Percentiles rank a stretch among this genome's conserved stretches.
phyloP scores from a whole-genome alignment of 345 rosid species.

The Eucalyptus regnans region DNA sequence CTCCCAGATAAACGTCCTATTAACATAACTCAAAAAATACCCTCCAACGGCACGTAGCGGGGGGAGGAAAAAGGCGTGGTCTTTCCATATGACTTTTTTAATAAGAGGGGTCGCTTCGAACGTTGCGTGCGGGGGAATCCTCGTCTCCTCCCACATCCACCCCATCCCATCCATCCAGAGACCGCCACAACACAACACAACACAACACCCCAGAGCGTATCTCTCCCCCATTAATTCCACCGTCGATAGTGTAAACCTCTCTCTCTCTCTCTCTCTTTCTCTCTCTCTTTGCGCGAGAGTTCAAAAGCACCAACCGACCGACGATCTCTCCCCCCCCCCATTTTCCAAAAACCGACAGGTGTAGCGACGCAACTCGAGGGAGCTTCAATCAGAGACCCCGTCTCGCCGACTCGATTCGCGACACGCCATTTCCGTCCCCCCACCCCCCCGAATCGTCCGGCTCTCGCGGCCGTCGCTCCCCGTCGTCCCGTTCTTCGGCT shows the following conservation, averaged over 20 bases:
- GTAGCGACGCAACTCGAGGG: background rate
- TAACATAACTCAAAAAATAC: background rate
- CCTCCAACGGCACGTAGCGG: background rate
- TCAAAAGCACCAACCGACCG: background rate
- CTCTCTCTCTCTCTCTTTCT: background rate
- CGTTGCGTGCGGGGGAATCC: background rate
- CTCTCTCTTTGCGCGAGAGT: background rate
- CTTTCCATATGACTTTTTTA: background rate
- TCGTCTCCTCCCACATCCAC: background rate
- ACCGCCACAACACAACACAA: background rate
- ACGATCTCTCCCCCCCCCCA: background rate
- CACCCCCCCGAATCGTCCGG: fast-evolving
- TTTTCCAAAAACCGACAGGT: background rate
- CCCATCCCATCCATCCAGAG: background rate
- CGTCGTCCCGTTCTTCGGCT: background rate
- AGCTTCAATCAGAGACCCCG: background rate
- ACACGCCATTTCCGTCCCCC: background rate
- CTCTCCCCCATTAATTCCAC: background rate
- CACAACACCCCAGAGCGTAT: background rate
- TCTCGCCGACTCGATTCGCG: background rate
- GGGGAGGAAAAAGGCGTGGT: background rate
- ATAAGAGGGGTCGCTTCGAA: background rate
- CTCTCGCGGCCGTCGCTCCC: background rate
- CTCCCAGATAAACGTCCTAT: too few relatives aligned
- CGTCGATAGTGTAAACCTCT: fast-evolving